Evolutionary conservation across 306 rosid species (phyloP), one percentile per base, ranked within the genome.

Genomic region (Gastrolobium villosum): DNA sequence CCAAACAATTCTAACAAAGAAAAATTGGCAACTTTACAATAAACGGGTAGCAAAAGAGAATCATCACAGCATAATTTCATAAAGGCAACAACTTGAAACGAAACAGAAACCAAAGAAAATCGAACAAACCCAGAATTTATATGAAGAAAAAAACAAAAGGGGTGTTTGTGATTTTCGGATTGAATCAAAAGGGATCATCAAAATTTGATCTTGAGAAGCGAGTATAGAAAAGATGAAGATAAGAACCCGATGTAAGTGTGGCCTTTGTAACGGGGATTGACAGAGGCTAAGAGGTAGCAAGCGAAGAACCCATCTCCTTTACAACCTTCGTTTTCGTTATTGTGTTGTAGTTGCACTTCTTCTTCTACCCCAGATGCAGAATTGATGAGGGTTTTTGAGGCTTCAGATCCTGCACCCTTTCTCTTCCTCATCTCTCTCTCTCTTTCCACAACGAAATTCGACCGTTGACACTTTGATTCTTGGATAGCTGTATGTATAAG

Each of bases 171-270:
- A 75, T 44, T 77, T 54, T 4, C 3, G 77, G 11, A 32, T 30
- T 34, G 67, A 59, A 61, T 40, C 5, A 69, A 59, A 40, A 56
- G 59, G 61, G 37, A 45, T 57, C 1, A 74, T 39, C 37, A 78
- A 63, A 75, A 71, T 6, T 7, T 10, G 81, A 82, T 59, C 49
- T 65, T 46, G 75, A 82, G 70, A 76, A 54, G 35, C n/a, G 14
- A 77, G 44, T 73, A 15, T 20, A 41, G 3, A 10, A 13, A 40
- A 40, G 65, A 28, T 37, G 35, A 13, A 13, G 62, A 53, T 14
- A 61, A 11, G 9, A 61, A 93, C 98, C 98, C 99, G 64, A 95
- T 95, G 79, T 95, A 95, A 46, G 97, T 93, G 52, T 93, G 96
- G 81, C 97, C 94, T 84, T 93, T 91, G 90, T 15, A 88, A 70